Evolutionary conservation across 805 yeast species (phyloP).

Genomic region (Wickerhamomyces xylosicus): DNA sequence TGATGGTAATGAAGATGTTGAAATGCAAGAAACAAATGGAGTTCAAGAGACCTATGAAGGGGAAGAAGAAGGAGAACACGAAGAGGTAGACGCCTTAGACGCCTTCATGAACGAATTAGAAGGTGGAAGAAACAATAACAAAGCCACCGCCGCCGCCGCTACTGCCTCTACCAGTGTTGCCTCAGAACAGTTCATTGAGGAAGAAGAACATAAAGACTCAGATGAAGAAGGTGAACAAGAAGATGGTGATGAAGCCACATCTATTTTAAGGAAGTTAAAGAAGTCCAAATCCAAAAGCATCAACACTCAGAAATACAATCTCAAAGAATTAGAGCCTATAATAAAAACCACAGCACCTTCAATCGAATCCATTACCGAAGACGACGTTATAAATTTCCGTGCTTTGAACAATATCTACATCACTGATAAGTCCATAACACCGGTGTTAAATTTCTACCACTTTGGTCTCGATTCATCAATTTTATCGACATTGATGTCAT

Average conservation of each 20-base stretch:
- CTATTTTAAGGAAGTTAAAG: slow-evolving; percentile 26
- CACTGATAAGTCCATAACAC: slow-evolving; percentile 27
- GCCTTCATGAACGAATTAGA: slow-evolving; percentile 27
- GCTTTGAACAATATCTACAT: slow-evolving; percentile 40
- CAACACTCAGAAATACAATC: slow-evolving; percentile 27
- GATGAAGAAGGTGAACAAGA: slow-evolving; percentile 18
- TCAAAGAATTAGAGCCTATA: slow-evolving; percentile 40
- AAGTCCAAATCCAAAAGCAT: slow-evolving; percentile 39
- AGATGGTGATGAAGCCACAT: slow-evolving; percentile 23
- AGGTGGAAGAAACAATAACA: neutral
- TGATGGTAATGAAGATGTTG: slow-evolving; percentile 1
- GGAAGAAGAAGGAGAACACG: slow-evolving; percentile 11
- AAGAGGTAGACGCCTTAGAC: slow-evolving; percentile 35
- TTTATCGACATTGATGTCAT: slow-evolving; percentile 39
- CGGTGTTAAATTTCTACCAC: slow-evolving; percentile 71
- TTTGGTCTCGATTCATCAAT: slow-evolving; percentile 62
- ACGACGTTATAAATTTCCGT: slow-evolving; percentile 55
- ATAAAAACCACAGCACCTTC: slow-evolving; percentile 51
- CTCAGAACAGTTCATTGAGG: slow-evolving; percentile 6
- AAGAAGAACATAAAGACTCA: slow-evolving; percentile 8
- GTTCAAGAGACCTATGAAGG: neutral
- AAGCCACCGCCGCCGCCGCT: neutral
- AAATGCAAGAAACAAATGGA: slow-evolving; percentile 1
- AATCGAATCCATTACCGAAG: slow-evolving; percentile 32
- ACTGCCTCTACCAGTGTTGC: neutral